Evolutionary conservation across 2,329 filamentous ascomycete species (phyloP), one percentile per base, ranked within the genome.

Genomic region (Talaromyces funiculosus): DNA sequence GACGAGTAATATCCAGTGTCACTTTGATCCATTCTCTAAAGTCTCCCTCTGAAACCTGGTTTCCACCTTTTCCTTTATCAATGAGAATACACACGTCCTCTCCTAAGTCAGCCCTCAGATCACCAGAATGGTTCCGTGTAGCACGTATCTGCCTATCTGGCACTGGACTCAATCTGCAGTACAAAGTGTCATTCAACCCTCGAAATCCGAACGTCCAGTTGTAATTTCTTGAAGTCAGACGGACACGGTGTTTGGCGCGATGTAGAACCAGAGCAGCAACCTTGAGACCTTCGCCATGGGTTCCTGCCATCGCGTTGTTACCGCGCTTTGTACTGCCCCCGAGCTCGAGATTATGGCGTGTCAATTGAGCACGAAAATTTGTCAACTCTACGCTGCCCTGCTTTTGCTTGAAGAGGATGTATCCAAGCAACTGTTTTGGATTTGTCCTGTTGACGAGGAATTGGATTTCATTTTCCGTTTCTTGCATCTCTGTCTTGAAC

Each of bases 231-330:
- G 37, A 45, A n/a, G 18, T 35, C 5, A 55, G 14, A 12, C 38
- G 18, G 12, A 60, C 29, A 16, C 20, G 26, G n/a, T 45, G n/a
- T 5, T 16, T 6, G 2, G 37, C 35, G 3, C 49, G 38, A 54
- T 14, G 20, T 10, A 60, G 18, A 6, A 60, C 38, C 18, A 60
- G 16, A 12, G 37, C 47, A 22, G 38, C 49, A 54, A 60, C 14
- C 40, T 60, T 60, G 8, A 60, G 31, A 5, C 49, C 49, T 38
- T 60, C 57, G 3, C 49, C 38, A 22, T 60, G 29, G 22, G 12
- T 45, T 10, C 49, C 49, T 54, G 38, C 57, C 14, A 54, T 7
- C 4, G 5, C 12, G 2, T 20, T 12, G 12, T 47, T 54, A 14
- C 14, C 7, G 18, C 31, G 16, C 22, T 60, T 60, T 35, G 38